Base-by-base conservation (phyloP, 2,329 filamentous ascomycete genomes). In the Sclerotiophoma versabilis region DNA sequence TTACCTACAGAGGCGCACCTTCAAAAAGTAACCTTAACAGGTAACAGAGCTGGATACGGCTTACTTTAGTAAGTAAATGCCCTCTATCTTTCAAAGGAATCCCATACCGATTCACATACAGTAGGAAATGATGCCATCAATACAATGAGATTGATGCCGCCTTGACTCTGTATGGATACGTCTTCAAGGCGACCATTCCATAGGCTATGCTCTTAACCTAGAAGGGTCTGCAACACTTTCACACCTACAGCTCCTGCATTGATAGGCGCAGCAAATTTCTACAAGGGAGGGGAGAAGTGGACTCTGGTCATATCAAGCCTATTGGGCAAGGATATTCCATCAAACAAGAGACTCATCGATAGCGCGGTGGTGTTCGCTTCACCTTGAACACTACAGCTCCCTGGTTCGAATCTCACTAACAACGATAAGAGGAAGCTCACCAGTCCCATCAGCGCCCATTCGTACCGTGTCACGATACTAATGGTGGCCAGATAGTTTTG, bases 341-440 rank as follows among this genome's bases (percentile, higher is more conserved):
- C 46, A 49, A 48, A 1, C 34, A 39, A 42, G 34, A 42, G 46
- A 36, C 37, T 49, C 30, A 11, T 17, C n/a, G 37, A 29, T 26
- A 7, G 23, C 12, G 29, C 12, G 22, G 23, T 49, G 46, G 37
- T 29, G 23, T 12, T 34, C 22, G 22, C 29, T 15, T 36, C 22
- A 34, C 17, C 14, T 15, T 4, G 10, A 29, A 19, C 22, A 11
- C 17, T 15, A 34, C 17, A 34, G 14, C 29, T 17, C 37, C 15
- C 14, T 14, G 23, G 37, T 49, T 43, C 38, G 30, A 43, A 49
- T 23, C 30, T 15, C 12, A n/a, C 47, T 49, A 29, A 49, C 30
- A 17, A 12, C 47, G 29, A 23, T 10, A 27, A 29, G 12, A 30
- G 44, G 19, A 41, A 19, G 25, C 23, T 9, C 23, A 11, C n/a